Evolutionary conservation across 495 filamentous ascomycete species (phyloP), one percentile per base, ranked within the genome.

Genomic region (Neurospora sp.): DNA sequence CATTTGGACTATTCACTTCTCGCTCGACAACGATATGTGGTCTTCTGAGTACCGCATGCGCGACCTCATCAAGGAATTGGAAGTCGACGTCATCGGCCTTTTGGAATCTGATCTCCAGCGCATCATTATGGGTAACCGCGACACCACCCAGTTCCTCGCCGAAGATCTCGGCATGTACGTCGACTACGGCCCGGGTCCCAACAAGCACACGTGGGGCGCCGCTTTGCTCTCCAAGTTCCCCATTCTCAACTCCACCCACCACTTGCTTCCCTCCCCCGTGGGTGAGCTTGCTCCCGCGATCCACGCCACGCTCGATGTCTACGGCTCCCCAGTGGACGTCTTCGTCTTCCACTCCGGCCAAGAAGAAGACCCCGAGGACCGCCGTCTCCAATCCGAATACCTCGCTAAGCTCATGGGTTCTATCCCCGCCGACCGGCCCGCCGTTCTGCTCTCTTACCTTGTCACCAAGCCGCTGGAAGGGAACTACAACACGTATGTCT

Each of bases 1-100:
- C 75, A 98, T 99, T 81, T 99, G 96, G 96, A 99, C 96, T 1
- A 94, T 98, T 70, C 96, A 99, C 85, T 99, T 99, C 79, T 93
- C 90, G 37, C 89, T 99, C 37, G 96, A 99, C 83, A 99, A 99
- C 79, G 92, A 98, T 81, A 98, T 98, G 96, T 98, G 94, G 94
- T 93, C 91, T 31, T 96, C 94, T 4, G 95, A 98, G 82, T 90
- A 91, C 72, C 95, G 96, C 70, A 96, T 98, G 87, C 92, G 93
- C 74, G 90, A 97, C 83, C 83, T 97, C 10, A 92, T 99, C 77
- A 92, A 93, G 77, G 96, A 98, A 78, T 84, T 97, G 20, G 96
- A 99, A 81, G 83, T 99, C 45, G 96, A 99, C 77, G 92, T 99
- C 59, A 88, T 99, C 72, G 96, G 96, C 47, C 88, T 99, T 59